phyloP scores from a whole-genome alignment of 2,329 filamentous ascomycete species.

The Penicillium sp. region DNA sequence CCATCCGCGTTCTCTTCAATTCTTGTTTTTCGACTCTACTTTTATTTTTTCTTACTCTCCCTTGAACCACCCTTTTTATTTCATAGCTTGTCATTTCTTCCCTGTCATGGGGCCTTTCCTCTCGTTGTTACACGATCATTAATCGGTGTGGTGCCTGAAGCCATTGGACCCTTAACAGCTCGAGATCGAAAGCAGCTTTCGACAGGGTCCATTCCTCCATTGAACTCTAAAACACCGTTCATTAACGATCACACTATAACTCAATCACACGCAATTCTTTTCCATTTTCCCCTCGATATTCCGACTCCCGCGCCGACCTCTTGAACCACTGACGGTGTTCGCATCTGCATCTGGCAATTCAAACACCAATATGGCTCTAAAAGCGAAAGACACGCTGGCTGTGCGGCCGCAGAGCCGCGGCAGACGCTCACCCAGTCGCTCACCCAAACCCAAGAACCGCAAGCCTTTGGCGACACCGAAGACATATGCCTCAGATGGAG shows the following conservation, averaged over 20 bases:
- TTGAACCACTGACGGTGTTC: constrained; percentile 10
- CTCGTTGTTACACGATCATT: constrained; percentile 40
- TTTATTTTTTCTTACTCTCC: constrained; percentile 22
- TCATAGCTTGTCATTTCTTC: constrained; percentile 19
- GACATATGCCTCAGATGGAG: constrained; percentile 50
- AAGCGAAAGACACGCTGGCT: constrained; percentile 37
- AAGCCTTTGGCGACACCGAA: constrained; percentile 33
- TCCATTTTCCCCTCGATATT: constrained; percentile 2
- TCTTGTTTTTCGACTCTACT: constrained; percentile 22
- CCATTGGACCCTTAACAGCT: constrained; percentile 20
- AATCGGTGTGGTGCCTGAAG: constrained; percentile 22
- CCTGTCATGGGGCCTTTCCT: constrained; percentile 38
- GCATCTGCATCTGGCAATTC: constrained; percentile 7
- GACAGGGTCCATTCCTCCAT: constrained; percentile 10
- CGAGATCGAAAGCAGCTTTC: constrained; percentile 11
- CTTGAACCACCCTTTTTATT: constrained; percentile 17
- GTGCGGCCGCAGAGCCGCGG: constrained; percentile 37
- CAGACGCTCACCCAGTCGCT: constrained; percentile 41
- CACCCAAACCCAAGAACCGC: constrained; percentile 40
- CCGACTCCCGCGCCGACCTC: constrained; percentile 10
- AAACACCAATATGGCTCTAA: constrained; percentile 28
- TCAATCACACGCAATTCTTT: constrained; percentile 1
- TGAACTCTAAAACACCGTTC: constrained; percentile 1
- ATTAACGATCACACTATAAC: neutral
- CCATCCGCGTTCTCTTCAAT: constrained; percentile 32